Evolutionary conservation across 2,329 filamentous ascomycete species (phyloP).

Genomic region (Rhynchosporium secalis): DNA sequence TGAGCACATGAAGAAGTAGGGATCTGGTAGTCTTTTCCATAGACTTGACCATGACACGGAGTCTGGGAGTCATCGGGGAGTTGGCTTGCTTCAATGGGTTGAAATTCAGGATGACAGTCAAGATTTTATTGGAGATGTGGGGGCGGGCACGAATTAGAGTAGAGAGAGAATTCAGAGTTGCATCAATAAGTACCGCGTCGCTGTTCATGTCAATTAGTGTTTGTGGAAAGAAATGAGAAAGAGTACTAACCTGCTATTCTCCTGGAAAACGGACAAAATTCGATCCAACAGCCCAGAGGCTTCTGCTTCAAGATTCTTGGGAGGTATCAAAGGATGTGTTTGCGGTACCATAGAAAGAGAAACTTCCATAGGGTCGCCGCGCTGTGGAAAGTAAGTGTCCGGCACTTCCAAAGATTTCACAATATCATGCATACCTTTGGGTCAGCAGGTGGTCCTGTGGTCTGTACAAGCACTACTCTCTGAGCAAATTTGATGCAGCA

Average conservation of each 20-base stretch:
- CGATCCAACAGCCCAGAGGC: conserved; percentile 87
- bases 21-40: conserved; percentile 93
- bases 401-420: not conserved
- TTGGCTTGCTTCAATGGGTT: conserved; percentile 83
- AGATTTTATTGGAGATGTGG: conserved; percentile 78
- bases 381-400: conserved; percentile 45
- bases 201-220: conserved; percentile 52
- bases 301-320: conserved; percentile 85
- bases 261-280: conserved; percentile 80
- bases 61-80: conserved; percentile 73
- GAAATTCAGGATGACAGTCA: conserved; percentile 84
- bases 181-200: conserved; percentile 85
- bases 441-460: conserved; percentile 76
- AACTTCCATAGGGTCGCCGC: conserved; percentile 75
- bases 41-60: conserved; percentile 81
- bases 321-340: conserved; percentile 77
- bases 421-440: conserved; percentile 64
- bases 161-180: conserved; percentile 85
- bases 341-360: conserved; percentile 83
- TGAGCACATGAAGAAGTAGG: conserved; percentile 78
- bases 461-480: conserved; percentile 88
- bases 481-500: conserved; percentile 98
- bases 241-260: conserved; percentile 71
- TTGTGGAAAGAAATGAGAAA: conserved; percentile 17
- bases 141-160: conserved; percentile 80